phyloP scores from a whole-genome alignment of 1,139 yeast genomes.

The Zygoascus meyerae region DNA sequence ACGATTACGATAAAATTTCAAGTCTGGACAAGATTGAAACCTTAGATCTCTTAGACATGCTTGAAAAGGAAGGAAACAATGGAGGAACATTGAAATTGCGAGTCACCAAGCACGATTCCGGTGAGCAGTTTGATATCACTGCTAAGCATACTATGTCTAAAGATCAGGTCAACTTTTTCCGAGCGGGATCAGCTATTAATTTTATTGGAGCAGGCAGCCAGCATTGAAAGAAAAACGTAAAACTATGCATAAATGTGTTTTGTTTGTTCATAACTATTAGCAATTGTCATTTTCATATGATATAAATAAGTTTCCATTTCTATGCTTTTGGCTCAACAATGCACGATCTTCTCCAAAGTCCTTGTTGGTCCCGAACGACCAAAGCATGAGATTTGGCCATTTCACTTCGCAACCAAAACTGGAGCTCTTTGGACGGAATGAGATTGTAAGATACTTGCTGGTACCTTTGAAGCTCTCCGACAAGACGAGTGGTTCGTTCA shows the following conservation, averaged over 20 bases:
- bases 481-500: conserved; percentile 62
- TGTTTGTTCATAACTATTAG: too few relatives aligned
- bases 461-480: conserved; percentile 72
- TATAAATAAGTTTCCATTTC: conserved; percentile 2
- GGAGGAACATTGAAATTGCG: conserved; percentile 72
- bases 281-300: not conserved
- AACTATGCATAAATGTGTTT: not conserved
- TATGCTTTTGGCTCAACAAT: conserved; percentile 32
- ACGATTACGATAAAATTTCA: conserved; percentile 75
- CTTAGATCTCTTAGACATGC: conserved; percentile 67
- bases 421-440: conserved; percentile 26
- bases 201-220: conserved; percentile 58
- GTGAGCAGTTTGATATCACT: conserved; percentile 60
- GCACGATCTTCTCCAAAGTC: conserved; percentile 35
- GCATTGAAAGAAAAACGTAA: not conserved
- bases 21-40: conserved; percentile 80
- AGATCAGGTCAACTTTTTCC: conserved; percentile 93
- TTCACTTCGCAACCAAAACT: conserved; percentile 33
- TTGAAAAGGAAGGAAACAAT: conserved; percentile 74
- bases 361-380: conserved; percentile 31
- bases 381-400: conserved; percentile 31
- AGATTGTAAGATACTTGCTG: conserved; percentile 51
- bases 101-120: conserved; percentile 64
- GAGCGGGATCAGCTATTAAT: conserved; percentile 95
- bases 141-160: conserved; percentile 94